Evolutionary conservation across 1,284 basidiomycete genomes (phyloP).

Genomic region (Irpex rosettiformis): DNA sequence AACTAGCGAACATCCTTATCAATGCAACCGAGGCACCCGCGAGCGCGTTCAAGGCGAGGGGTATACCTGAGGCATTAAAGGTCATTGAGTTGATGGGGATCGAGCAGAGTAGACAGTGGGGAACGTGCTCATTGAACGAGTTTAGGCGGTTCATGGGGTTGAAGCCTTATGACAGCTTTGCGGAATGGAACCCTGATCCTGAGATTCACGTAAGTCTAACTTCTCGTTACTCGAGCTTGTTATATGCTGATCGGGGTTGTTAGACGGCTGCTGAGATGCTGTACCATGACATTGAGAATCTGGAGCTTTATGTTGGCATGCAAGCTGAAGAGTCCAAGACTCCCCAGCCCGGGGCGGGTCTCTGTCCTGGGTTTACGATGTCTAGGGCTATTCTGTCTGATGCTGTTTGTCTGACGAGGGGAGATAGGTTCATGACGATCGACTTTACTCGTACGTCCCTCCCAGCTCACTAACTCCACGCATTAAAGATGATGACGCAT

Average conservation of each 20-base stretch:
- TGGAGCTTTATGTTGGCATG: conserved; percentile 60
- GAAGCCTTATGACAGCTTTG: conserved; percentile 44
- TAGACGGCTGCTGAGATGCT: conserved; percentile 63
- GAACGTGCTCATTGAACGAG: conserved; percentile 69
- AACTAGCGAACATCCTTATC: conserved; percentile 43
- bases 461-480: conserved; percentile 39
- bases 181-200: conserved; percentile 76
- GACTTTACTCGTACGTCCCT: conserved; percentile 53
- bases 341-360: conserved; percentile 66
- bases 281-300: conserved; percentile 71
- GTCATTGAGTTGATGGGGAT: conserved; percentile 75
- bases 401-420: conserved; percentile 64
- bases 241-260: neutral
- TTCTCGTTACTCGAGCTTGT: neutral
- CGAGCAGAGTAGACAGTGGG: conserved; percentile 68
- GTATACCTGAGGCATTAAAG: conserved; percentile 64
- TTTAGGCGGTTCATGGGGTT: conserved; percentile 56
- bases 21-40: conserved; percentile 64
- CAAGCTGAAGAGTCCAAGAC: conserved; percentile 37
- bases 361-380: conserved; percentile 84
- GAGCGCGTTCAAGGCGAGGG: conserved; percentile 70
- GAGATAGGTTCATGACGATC: conserved; percentile 72
- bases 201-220: conserved; percentile 54
- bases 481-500: neutral
- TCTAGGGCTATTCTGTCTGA: conserved; percentile 82